phyloP scores from a whole-genome alignment of 169 alveolate genomes.

The Pseudocohnilembus persalinus region DNA sequence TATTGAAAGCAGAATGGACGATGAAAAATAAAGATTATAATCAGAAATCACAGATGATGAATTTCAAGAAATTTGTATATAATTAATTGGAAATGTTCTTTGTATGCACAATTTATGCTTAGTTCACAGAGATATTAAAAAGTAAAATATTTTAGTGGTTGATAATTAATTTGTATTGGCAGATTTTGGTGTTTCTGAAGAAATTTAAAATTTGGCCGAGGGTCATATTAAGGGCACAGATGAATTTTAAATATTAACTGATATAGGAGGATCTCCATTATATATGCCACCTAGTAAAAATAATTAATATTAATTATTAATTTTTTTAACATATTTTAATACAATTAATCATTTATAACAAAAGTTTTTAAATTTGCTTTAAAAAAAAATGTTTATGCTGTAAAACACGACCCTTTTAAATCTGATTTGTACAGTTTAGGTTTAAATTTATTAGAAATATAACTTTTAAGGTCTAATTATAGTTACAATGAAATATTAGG shows the following conservation, averaged over 20 bases:
- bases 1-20: neutral
- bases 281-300: conserved; percentile 10
- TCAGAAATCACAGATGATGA: conserved; percentile 16
- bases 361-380: neutral
- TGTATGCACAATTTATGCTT: conserved; percentile 15
- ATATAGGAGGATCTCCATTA: neutral
- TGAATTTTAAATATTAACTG: neutral
- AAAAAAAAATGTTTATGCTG: neutral
- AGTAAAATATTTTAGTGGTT: neutral
- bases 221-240: conserved; percentile 1
- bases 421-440: neutral
- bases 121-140: conserved; percentile 16
- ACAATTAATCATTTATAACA: no score
- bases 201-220: neutral
- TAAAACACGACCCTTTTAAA: neutral
- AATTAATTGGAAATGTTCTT: conserved; percentile 8
- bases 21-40: neutral
- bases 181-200: conserved; percentile 24
- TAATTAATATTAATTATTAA: no score
- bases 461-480: neutral
- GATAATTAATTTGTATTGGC: neutral
- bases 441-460: neutral
- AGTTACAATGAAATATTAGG: neutral
- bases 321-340: no score
- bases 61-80: neutral